A percentile compares a stretch with the other conserved stretches of the same genome.
Evolutionary conservation across 2,329 filamentous ascomycete species (phyloP).

Genomic region (Ophiostoma montium): DNA sequence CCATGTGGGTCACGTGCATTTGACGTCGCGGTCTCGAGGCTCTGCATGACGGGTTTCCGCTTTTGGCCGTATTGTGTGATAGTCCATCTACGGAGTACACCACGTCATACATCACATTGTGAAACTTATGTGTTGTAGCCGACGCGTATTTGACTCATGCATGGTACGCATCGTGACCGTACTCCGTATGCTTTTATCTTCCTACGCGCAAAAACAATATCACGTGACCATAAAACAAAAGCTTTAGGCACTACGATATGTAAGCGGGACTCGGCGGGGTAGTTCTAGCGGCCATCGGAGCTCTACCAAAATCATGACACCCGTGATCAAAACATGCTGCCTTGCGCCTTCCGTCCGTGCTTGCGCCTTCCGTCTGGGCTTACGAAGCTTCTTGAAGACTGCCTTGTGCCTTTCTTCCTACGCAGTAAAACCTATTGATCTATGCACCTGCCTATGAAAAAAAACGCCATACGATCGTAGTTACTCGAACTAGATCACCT

Average conservation of each 20-base stretch:
- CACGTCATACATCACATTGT: too few species aligned
- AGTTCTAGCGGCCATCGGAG: not conserved
- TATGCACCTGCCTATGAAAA: not conserved
- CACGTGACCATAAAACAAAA: not conserved
- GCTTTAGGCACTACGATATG: constrained; percentile 3
- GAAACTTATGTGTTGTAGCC: too few species aligned
- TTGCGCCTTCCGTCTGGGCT: not conserved
- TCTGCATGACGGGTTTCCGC: too few species aligned
- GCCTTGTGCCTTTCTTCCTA: too few species aligned
- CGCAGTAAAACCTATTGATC: too few species aligned
- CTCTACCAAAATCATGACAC: not conserved
- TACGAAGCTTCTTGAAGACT: too few species aligned
- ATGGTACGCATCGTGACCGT: too few species aligned
- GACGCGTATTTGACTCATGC: too few species aligned
- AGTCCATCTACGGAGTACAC: too few species aligned
- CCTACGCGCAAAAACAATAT: not conserved
- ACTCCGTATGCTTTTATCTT: too few species aligned
- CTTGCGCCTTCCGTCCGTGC: not conserved
- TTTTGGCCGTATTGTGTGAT: too few species aligned
- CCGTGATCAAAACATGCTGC: not conserved
- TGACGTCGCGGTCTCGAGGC: not conserved
- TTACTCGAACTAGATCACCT: not conserved
- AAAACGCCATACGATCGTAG: not conserved
- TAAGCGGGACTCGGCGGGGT: constrained; percentile 9
- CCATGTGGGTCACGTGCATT: not conserved